Evolutionary conservation across 352 stramenopile genomes (phyloP).

Genomic region (Globisporangium uncinulatum): DNA sequence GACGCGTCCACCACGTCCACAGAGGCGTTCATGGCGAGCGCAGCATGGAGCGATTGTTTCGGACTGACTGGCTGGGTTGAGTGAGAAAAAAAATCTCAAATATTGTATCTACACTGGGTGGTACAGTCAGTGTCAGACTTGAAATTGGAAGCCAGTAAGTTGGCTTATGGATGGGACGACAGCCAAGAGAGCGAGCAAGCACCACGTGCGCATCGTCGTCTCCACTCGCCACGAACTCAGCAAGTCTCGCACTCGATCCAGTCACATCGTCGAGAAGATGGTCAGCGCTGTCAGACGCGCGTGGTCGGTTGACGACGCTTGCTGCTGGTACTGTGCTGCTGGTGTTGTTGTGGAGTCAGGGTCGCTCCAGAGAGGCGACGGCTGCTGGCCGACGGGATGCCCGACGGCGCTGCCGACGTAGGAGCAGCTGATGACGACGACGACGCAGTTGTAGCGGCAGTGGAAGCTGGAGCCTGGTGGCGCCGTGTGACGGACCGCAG

Average conservation of each 20-base stretch:
- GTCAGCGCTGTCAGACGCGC: conserved; percentile 3
- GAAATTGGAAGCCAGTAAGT: too few species aligned
- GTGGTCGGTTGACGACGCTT: conserved; percentile 10
- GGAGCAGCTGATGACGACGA: neutral
- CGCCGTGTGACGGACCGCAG: conserved; percentile 6
- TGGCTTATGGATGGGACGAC: too few species aligned
- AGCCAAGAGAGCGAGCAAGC: too few species aligned
- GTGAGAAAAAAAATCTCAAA: neutral
- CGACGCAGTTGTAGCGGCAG: neutral
- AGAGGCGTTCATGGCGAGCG: neutral
- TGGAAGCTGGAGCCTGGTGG: neutral
- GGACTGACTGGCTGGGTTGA: neutral
- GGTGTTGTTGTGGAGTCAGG: neutral
- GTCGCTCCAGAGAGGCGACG: conserved; percentile 3
- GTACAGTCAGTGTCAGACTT: too few species aligned
- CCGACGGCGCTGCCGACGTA: neutral
- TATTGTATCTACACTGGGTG: neutral
- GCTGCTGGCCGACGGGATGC: conserved; percentile 5
- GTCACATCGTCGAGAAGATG: neutral
- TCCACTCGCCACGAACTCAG: neutral
- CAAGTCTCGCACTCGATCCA: neutral
- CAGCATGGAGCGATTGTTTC: neutral
- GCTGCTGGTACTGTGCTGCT: neutral
- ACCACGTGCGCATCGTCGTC: too few species aligned
- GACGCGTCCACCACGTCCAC: conserved; percentile 1